Evolutionary conservation across 768 basidiomycete genomes (phyloP).

Genomic region (Mycena pura): DNA sequence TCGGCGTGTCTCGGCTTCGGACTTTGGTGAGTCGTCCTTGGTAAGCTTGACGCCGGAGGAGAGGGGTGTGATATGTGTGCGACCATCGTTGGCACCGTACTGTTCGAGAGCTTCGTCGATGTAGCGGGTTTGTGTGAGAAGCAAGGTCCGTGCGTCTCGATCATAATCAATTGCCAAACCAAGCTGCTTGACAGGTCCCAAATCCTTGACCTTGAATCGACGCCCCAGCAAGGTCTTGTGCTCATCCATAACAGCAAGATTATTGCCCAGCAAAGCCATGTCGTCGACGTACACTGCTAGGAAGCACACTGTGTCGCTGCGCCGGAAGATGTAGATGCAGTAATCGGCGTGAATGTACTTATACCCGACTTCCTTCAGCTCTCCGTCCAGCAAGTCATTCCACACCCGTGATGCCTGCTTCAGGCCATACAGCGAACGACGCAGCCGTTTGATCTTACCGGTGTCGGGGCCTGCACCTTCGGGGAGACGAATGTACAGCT

Average conservation of each 20-base stretch:
- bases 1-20: background rate
- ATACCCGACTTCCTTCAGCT: slow-evolving; percentile 30
- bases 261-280: slow-evolving; percentile 1
- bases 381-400: slow-evolving; percentile 31
- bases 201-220: slow-evolving; percentile 22
- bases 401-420: slow-evolving; percentile 37
- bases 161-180: slow-evolving; percentile 26
- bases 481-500: slow-evolving; percentile 34
- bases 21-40: background rate
- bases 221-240: slow-evolving; percentile 18
- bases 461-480: slow-evolving; percentile 15
- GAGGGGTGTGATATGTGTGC: slow-evolving; percentile 7
- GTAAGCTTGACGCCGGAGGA: background rate
- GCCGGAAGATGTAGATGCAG: slow-evolving; percentile 21
- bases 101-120: slow-evolving; percentile 1
- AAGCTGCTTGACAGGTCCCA: slow-evolving; percentile 19
- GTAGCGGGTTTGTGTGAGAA: slow-evolving; percentile 23
- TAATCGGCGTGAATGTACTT: slow-evolving; percentile 16
- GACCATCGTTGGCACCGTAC: background rate
- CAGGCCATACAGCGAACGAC: slow-evolving; percentile 37
- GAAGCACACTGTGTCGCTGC: slow-evolving; percentile 8
- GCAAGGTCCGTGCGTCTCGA: slow-evolving; percentile 11
- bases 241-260: background rate
- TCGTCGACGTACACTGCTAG: slow-evolving; percentile 32
- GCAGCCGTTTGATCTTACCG: slow-evolving; percentile 18